Percentiles rank a stretch among this genome's conserved stretches.
Conservation (phyloP, 2,329 filamentous ascomycete genomes). For the Verticillium dahliae region DNA sequence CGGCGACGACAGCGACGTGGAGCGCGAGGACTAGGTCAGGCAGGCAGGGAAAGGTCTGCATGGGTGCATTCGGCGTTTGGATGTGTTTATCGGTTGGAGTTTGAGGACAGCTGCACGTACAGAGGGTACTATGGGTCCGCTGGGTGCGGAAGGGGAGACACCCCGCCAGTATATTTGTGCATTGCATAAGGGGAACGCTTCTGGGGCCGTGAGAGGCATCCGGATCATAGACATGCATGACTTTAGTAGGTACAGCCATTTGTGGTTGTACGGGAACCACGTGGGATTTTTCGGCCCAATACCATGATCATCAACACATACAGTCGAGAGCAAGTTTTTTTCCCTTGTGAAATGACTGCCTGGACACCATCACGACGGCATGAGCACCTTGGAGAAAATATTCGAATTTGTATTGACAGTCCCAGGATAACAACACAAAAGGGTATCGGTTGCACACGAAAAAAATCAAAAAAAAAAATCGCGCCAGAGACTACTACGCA, state of each 20-base stretch:
- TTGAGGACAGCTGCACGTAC: not conserved
- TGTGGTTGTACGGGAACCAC: no score
- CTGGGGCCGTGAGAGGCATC: not conserved
- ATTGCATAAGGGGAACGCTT: not conserved
- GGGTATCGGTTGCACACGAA: not conserved
- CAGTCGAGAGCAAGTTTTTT: no score
- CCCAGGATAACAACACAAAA: no score
- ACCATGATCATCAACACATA: no score
- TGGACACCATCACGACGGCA: not conserved
- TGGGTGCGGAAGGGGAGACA: not conserved
- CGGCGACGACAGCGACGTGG: slow-evolving; percentile 38
- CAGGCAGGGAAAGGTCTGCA: not conserved
- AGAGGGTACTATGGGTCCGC: not conserved
- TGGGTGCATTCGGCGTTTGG: not conserved
- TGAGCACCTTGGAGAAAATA: not conserved
- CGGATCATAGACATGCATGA: not conserved
- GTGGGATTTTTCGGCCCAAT: no score
- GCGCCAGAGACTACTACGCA: not conserved
- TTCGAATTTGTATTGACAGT: no score
- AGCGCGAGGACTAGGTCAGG: slow-evolving; percentile 21
- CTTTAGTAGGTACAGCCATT: no score
- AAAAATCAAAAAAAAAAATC: no score
- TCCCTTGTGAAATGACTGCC: no score
- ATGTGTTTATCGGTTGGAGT: not conserved
- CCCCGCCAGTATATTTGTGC: not conserved